Evolutionary conservation across 2,329 filamentous ascomycete genomes (phyloP).

Genomic region (Laburnicola sp.): DNA sequence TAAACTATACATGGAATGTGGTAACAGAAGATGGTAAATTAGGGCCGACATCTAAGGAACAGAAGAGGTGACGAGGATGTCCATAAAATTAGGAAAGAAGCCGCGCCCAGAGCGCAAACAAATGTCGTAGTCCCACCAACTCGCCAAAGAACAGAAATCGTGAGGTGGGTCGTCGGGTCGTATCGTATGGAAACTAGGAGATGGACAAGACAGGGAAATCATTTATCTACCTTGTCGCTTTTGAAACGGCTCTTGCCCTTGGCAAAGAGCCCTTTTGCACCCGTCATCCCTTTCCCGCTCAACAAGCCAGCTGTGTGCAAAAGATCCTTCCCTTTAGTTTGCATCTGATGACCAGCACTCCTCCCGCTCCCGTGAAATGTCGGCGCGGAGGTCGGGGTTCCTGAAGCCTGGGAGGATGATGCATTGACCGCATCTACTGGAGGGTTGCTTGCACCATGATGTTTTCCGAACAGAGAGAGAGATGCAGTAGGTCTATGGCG

Average conservation of each 20-base stretch:
- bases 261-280: conserved; percentile 86
- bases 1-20: conserved; percentile 21
- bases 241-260: conserved; percentile 86
- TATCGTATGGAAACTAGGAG: conserved; percentile 18
- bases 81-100: conserved; percentile 20
- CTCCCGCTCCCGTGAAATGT: conserved; percentile 27
- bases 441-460: conserved; percentile 26
- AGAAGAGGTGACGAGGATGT: conserved; percentile 26
- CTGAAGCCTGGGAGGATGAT: conserved; percentile 33
- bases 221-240: conserved; percentile 83
- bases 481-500: conserved; percentile 44
- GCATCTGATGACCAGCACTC: conserved; percentile 53
- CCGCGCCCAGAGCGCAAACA: conserved; percentile 18
- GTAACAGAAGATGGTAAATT: conserved; percentile 21
- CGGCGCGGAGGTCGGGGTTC: conserved; percentile 23
- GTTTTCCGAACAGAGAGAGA: conserved; percentile 43
- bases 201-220: conserved; percentile 52
- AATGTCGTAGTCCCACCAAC: conserved; percentile 16
- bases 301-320: conserved; percentile 77
- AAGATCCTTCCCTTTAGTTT: conserved; percentile 84
- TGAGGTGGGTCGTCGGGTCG: conserved; percentile 15
- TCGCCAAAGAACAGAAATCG: conserved; percentile 9
- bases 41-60: conserved; percentile 24
- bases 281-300: conserved; percentile 71
- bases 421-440: conserved; percentile 29